Percentiles rank a stretch among this genome's conserved stretches.
These are phyloP conservation scores for Plasmodium adleri DNA, from an alignment of 169 alveolate genomes.

Conservation along the genomic window DNA sequence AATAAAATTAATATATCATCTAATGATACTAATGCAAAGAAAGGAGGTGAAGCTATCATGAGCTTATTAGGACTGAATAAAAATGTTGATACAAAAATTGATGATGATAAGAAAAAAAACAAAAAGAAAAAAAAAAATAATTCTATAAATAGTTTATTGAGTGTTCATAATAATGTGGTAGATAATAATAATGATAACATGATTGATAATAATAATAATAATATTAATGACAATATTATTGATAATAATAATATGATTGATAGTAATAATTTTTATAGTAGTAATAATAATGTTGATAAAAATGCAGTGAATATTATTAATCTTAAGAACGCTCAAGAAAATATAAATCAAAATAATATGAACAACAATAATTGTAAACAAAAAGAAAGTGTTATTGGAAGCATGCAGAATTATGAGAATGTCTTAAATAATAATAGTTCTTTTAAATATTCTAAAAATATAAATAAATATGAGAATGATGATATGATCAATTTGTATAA, in stretches of 20 bases:
- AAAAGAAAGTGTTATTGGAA: not conserved
- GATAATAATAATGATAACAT: not conserved
- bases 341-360: too few species aligned
- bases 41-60: constrained; percentile 75
- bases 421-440: constrained; percentile 1
- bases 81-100: constrained; percentile 33
- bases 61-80: constrained; percentile 42
- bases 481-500: too few species aligned
- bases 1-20: not conserved
- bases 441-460: constrained; percentile 6
- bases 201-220: not conserved
- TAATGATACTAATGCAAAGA: constrained; percentile 17
- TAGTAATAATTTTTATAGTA: not conserved
- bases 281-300: too few species aligned
- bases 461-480: not conserved
- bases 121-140: constrained; percentile 18
- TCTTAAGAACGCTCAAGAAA: too few species aligned
- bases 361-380: not conserved
- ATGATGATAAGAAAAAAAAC: constrained; percentile 12
- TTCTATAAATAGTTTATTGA: too few species aligned
- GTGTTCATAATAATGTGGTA: not conserved
- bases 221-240: not conserved
- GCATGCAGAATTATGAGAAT: not conserved
- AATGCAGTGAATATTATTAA: too few species aligned
- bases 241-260: not conserved